These are phyloP conservation scores for Xylariaceae sp. DNA, from an alignment of 2,329 filamentous ascomycete genomes.

Conservation along the genomic window DNA sequence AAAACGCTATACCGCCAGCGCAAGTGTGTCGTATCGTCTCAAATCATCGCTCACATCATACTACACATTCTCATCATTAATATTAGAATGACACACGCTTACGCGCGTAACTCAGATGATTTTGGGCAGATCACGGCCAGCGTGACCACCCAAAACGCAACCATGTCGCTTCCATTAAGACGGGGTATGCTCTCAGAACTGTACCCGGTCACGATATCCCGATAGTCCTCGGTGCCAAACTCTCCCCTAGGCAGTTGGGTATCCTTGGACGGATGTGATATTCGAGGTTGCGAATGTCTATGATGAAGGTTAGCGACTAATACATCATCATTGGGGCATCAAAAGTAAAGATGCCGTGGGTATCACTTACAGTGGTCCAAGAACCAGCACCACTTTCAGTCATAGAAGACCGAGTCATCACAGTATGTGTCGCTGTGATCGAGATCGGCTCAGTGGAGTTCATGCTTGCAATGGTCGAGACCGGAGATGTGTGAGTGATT, in stretches of 20 bases:
- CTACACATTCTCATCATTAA: no score
- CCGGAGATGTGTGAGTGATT: slow-evolving; percentile 2
- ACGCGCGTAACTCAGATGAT: no score
- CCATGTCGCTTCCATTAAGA: no score
- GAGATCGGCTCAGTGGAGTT: slow-evolving; percentile 8
- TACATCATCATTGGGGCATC: neutral
- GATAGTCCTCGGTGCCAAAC: neutral
- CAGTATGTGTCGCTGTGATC: slow-evolving; percentile 1
- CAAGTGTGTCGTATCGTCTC: no score
- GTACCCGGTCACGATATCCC: neutral
- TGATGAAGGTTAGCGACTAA: slow-evolving; percentile 4
- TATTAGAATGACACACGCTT: no score
- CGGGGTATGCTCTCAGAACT: no score
- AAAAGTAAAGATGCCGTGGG: neutral
- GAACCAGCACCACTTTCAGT: slow-evolving; percentile 13
- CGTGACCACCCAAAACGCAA: no score
- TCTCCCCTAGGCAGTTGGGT: slow-evolving; percentile 4
- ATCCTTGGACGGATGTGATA: slow-evolving; percentile 11
- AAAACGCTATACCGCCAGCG: no score
- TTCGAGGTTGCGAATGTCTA: slow-evolving; percentile 20
- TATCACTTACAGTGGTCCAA: slow-evolving; percentile 18
- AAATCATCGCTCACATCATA: no score
- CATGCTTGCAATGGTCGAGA: slow-evolving; percentile 7
- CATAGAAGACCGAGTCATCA: neutral
- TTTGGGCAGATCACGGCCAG: no score